Conservation (phyloP, 176 grass and related monocot genomes). For the Rhynchospora tenuis region DNA sequence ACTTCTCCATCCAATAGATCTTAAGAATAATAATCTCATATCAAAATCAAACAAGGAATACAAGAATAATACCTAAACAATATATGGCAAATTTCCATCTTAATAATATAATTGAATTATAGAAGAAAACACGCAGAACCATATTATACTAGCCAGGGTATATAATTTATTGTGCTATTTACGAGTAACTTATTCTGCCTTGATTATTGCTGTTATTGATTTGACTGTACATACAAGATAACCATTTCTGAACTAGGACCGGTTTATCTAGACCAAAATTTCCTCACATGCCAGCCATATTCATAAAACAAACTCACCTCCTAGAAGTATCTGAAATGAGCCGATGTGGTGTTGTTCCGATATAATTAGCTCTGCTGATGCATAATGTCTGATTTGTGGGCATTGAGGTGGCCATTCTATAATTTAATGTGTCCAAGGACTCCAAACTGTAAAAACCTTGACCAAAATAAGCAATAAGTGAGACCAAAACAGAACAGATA, state of each 20-base stretch:
- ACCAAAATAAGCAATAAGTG: not conserved
- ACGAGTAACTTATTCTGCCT: not conserved
- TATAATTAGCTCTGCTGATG: not conserved
- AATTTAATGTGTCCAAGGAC: not conserved
- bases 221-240: not conserved
- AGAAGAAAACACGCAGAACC: not conserved
- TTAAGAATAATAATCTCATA: slow-evolving; percentile 23
- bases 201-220: not conserved
- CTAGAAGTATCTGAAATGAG: not conserved
- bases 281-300: not conserved
- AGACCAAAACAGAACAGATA: too few species aligned
- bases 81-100: not conserved
- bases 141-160: not conserved
- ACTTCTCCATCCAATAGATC: slow-evolving; percentile 45
- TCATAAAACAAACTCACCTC: not conserved
- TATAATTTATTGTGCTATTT: not conserved
- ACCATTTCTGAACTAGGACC: not conserved
- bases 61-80: not conserved
- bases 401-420: slow-evolving; percentile 13
- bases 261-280: not conserved
- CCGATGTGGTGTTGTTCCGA: not conserved
- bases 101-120: not conserved
- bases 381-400: slow-evolving; percentile 4
- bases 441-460: not conserved
- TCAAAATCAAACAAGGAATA: not conserved